phyloP scores from a whole-genome alignment of 768 basidiomycete species.

The Serendipita sp. region DNA sequence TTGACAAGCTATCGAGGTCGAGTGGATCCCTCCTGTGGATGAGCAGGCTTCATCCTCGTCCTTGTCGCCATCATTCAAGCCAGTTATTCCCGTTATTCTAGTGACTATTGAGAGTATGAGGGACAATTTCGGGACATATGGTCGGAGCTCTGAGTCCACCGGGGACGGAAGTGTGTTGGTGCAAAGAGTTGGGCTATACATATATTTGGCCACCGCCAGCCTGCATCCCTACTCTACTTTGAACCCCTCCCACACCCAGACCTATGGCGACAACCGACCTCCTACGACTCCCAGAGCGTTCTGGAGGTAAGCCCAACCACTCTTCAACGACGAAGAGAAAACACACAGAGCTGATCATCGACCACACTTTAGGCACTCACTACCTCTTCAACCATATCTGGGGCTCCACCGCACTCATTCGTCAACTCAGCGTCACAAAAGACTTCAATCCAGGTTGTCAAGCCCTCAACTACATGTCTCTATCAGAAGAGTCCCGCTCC shows the following conservation, averaged over 20 bases:
- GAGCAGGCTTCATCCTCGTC: too few relatives aligned
- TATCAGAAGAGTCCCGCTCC: neutral
- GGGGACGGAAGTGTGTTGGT: neutral
- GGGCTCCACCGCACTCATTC: neutral
- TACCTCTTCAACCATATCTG: neutral
- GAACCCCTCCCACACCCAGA: neutral
- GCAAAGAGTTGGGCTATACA: neutral
- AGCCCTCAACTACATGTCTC: neutral
- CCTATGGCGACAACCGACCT: slow-evolving; percentile 1
- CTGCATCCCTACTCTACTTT: too few relatives aligned
- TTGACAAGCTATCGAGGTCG: too few relatives aligned
- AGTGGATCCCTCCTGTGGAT: too few relatives aligned
- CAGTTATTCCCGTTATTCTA: too few relatives aligned
- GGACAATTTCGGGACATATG: too few relatives aligned
- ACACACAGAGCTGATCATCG: neutral
- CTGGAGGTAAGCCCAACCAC: neutral
- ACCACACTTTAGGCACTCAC: neutral
- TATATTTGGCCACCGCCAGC: neutral
- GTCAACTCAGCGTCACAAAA: slow-evolving; percentile 2
- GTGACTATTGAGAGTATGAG: too few relatives aligned
- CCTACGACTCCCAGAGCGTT: slow-evolving; percentile 3
- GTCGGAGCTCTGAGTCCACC: neutral
- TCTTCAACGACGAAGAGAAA: neutral
- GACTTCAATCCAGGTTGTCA: neutral
- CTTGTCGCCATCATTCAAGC: too few relatives aligned